These are phyloP conservation scores for Starmerella stellata DNA, from an alignment of 805 yeast genomes.

Conservation along the genomic window DNA sequence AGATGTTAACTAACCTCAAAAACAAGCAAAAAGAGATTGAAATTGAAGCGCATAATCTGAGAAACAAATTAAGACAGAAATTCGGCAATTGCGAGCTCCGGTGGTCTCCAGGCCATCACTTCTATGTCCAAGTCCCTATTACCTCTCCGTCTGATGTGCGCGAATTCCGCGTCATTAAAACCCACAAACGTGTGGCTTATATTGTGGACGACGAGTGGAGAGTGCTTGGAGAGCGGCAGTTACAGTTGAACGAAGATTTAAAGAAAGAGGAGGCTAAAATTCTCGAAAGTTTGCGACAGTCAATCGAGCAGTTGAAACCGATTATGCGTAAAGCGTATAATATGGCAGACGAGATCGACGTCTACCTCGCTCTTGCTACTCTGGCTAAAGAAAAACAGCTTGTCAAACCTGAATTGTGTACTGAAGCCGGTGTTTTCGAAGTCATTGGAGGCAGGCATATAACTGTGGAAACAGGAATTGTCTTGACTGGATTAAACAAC, in stretches of 20 bases:
- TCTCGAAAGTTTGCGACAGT: conserved; percentile 31
- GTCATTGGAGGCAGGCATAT: conserved; percentile 61
- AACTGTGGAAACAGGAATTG: conserved; percentile 65
- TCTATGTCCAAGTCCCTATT: conserved; percentile 30
- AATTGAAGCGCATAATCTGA: conserved; percentile 16
- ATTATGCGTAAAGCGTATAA: conserved; percentile 33
- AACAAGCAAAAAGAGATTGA: conserved; percentile 19
- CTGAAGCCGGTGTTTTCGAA: conserved; percentile 28
- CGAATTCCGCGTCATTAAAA: conserved; percentile 21
- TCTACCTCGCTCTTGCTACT: conserved; percentile 50
- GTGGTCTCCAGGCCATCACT: conserved; percentile 28
- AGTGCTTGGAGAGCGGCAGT: conserved; percentile 33
- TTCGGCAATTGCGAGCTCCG: conserved; percentile 22
- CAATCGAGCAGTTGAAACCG: conserved; percentile 28
- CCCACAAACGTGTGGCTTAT: conserved; percentile 31
- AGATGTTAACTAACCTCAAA: conserved; percentile 13
- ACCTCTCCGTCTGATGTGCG: conserved; percentile 2
- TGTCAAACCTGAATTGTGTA: conserved; percentile 44
- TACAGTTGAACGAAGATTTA: conserved; percentile 31
- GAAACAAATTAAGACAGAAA: conserved; percentile 9
- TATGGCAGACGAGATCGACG: conserved; percentile 50
- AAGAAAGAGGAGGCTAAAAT: conserved; percentile 37
- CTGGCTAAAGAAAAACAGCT: conserved; percentile 52
- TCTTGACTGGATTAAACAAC: conserved; percentile 26
- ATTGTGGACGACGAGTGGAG: conserved; percentile 33